A percentile compares a stretch with the other conserved stretches of the same genome.
Evolutionary conservation across 768 basidiomycete genomes (phyloP).

Genomic region (Boletellus emodensis): DNA sequence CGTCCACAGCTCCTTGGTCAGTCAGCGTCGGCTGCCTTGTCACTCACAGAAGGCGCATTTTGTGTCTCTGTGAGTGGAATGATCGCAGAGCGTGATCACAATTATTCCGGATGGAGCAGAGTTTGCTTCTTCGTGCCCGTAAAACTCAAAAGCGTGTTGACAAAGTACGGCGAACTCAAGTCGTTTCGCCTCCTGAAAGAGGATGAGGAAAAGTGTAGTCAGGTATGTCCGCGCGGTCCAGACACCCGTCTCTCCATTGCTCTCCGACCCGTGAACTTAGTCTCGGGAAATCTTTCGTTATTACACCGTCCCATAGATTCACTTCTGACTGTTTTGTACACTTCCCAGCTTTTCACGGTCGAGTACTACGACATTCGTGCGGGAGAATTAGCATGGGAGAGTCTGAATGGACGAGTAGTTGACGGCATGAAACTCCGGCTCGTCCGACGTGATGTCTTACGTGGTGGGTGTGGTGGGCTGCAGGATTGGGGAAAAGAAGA

Average conservation of each 20-base stretch:
- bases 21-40: constrained; percentile 42
- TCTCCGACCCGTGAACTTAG: constrained; percentile 4
- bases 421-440: constrained; percentile 52
- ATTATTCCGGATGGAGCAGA: constrained; percentile 23
- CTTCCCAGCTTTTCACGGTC: constrained; percentile 44
- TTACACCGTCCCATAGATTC: neutral
- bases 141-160: constrained; percentile 27
- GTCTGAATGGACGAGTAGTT: constrained; percentile 45
- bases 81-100: constrained; percentile 17
- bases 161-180: constrained; percentile 32
- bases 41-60: constrained; percentile 51
- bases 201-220: constrained; percentile 19
- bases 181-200: constrained; percentile 26
- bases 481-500: constrained; percentile 30
- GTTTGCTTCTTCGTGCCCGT: constrained; percentile 23
- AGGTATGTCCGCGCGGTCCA: constrained; percentile 23
- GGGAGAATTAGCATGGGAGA: constrained; percentile 47
- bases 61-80: constrained; percentile 39
- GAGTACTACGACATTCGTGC: constrained; percentile 69
- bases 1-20: constrained; percentile 48
- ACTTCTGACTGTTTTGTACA: constrained; percentile 15
- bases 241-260: constrained; percentile 4
- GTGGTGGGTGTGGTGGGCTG: constrained; percentile 15
- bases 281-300: neutral
- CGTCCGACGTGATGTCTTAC: constrained; percentile 32